These are phyloP conservation scores for Porphyra umbilicalis DNA, from an alignment of 31 red algal genomes.

Conservation along the genomic window DNA sequence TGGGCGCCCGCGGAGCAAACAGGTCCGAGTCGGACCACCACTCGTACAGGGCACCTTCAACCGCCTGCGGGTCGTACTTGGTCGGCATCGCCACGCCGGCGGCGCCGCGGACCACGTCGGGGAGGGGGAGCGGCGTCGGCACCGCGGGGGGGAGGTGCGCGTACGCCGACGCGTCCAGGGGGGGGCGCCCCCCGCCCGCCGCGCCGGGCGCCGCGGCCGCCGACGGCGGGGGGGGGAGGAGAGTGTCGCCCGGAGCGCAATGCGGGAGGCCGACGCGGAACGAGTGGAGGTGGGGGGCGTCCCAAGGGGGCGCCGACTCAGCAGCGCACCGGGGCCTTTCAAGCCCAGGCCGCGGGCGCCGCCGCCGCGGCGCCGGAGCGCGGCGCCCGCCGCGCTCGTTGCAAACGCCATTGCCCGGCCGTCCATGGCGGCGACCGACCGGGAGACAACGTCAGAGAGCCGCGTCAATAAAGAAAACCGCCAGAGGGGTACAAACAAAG, in stretches of 20 bases:
- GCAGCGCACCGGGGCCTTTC: neutral
- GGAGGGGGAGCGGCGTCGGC: conserved; percentile 13
- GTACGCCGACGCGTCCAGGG: conserved; percentile 10
- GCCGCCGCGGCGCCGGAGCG: neutral
- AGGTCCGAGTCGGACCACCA: conserved; percentile 87
- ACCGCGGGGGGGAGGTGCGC: conserved; percentile 20
- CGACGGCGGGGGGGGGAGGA: neutral
- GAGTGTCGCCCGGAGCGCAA: neutral
- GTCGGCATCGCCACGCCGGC: conserved; percentile 39
- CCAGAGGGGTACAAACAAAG: too few species aligned
- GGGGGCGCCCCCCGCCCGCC: neutral
- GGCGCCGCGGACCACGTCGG: neutral
- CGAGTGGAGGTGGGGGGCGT: neutral
- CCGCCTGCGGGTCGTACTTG: conserved; percentile 54
- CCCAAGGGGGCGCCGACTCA: neutral
- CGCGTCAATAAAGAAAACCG: too few species aligned
- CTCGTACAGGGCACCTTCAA: conserved; percentile 66
- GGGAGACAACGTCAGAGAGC: too few species aligned
- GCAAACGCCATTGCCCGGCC: neutral
- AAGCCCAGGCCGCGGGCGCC: neutral
- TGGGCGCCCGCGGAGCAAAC: conserved; percentile 52
- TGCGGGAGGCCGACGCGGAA: neutral
- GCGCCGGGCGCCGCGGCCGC: neutral
- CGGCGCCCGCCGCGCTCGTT: neutral
- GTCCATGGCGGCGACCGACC: neutral